Percentiles rank a stretch among this genome's conserved stretches.
phyloP scores from a whole-genome alignment of 2,329 filamentous ascomycete species.

The Penicillium sp. region DNA sequence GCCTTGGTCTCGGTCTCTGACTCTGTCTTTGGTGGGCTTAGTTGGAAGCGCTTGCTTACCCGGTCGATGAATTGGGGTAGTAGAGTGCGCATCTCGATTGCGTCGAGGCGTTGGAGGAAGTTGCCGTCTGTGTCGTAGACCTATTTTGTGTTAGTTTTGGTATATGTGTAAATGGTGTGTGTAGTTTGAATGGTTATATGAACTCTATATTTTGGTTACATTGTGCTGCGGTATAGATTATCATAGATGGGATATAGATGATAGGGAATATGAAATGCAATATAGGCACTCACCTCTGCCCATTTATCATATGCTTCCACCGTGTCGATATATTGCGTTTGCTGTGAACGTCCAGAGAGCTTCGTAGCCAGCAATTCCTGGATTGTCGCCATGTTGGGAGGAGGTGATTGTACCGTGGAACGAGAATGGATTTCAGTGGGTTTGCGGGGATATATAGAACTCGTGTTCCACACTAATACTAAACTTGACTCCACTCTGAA shows the following conservation, averaged over 20 bases:
- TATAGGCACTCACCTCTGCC: constrained; percentile 30
- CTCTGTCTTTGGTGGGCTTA: constrained; percentile 4
- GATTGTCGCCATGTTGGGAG: constrained; percentile 21
- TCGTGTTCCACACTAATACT: neutral
- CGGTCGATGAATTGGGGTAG: constrained; percentile 50
- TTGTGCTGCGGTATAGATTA: neutral
- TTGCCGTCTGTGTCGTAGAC: constrained; percentile 66
- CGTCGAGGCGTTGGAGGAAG: constrained; percentile 64
- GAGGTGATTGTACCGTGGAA: neutral
- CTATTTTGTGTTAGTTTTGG: constrained; percentile 13
- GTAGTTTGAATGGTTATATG: too few relatives aligned
- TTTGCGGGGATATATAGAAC: neutral
- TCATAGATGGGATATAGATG: neutral
- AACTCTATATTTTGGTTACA: neutral
- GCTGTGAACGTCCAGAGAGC: neutral
- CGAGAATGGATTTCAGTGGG: neutral
- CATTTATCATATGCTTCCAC: constrained; percentile 40
- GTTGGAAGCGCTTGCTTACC: constrained; percentile 13
- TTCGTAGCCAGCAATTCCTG: constrained; percentile 17
- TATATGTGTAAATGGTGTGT: neutral
- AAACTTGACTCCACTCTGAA: neutral
- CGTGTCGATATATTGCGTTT: constrained; percentile 34
- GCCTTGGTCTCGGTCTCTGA: constrained; percentile 9
- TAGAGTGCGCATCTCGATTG: constrained; percentile 52
- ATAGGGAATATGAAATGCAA: neutral